Evolutionary conservation across 345 rosid genomes (phyloP), one percentile per base, ranked within the genome.

Genomic region (Boechera stricta): DNA sequence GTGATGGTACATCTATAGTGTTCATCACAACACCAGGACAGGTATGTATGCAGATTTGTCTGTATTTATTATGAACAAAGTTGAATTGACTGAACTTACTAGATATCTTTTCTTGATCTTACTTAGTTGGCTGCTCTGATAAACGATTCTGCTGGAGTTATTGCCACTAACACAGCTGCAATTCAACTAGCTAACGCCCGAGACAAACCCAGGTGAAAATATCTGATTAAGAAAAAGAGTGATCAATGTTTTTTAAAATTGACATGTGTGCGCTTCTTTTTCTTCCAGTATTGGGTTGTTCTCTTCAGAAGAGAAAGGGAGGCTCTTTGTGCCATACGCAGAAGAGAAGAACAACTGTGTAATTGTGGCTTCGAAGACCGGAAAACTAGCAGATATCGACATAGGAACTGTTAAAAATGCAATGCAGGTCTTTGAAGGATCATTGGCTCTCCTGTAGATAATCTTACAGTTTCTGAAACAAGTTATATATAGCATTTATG

Each of bases 21-120:
- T 87, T 92, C 81, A 90, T 92, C 79, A 94, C 97, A 9, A 90
- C 98, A 7, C 97, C 97, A 11, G 97, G 93, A 73, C 97, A 94
- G 91, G 98, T 89, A 72, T 61, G 67, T 39, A 0, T 33, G 53
- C 31, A 9, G 39, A 56, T 67, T 7, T 67, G 29, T 54, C 12
- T 66, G 45, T 49, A 21, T 31, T 21, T 45, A 56, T 31, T 38
- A 8, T 36, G 51, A 41, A 13, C 5, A 73, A 12, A 32, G 39
- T 63, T 72, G 58, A 36, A 36, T 26, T 10, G 13, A 16, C 54
- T 63, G 26, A 51, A 70, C 36, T 54, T 57, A 45, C 59, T 67
- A 59, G 16, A 51, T 51, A 67, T 12, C 5, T 41, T 73, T 68
- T 47, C 71, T 67, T 79, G 45, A 54, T 29, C 9, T 33, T 7